Conservation (phyloP, 257 asterid species). For the Agastache rugosa region DNA sequence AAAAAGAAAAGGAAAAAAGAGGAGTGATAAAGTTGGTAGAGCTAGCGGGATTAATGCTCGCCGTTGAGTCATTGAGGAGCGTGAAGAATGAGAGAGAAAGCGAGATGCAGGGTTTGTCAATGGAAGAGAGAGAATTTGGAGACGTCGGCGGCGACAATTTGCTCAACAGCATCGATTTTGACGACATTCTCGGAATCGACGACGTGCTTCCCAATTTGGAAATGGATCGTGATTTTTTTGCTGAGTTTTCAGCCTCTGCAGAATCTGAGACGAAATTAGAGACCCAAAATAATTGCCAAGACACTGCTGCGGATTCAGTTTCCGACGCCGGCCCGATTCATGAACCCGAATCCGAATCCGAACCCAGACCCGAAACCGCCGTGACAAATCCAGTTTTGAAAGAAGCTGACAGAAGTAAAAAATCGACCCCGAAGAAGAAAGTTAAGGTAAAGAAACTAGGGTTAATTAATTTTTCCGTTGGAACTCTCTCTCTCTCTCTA, state of each 20-base stretch:
- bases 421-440: slow-evolving; percentile 33
- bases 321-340: neutral
- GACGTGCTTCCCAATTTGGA: slow-evolving; percentile 31
- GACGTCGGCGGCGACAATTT: neutral
- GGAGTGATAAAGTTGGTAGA: neutral
- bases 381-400: neutral
- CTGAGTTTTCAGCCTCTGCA: slow-evolving; percentile 4
- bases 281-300: neutral
- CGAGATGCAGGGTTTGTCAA: slow-evolving; percentile 1
- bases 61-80: slow-evolving; percentile 4
- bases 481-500: no score
- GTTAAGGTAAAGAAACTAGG: slow-evolving; percentile 8
- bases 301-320: slow-evolving; percentile 8
- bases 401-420: neutral
- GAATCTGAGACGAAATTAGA: slow-evolving; percentile 13
- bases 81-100: slow-evolving; percentile 29
- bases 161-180: slow-evolving; percentile 31
- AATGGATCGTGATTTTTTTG: neutral
- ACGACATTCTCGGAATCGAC: slow-evolving; percentile 29
- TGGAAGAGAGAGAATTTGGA: slow-evolving; percentile 9
- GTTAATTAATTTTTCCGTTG: no score
- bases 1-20: neutral
- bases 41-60: slow-evolving; percentile 14
- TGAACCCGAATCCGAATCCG: neutral
- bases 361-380: neutral